Conservation (phyloP, 2,329 filamentous ascomycete species). For the Cytospora piceae region DNA sequence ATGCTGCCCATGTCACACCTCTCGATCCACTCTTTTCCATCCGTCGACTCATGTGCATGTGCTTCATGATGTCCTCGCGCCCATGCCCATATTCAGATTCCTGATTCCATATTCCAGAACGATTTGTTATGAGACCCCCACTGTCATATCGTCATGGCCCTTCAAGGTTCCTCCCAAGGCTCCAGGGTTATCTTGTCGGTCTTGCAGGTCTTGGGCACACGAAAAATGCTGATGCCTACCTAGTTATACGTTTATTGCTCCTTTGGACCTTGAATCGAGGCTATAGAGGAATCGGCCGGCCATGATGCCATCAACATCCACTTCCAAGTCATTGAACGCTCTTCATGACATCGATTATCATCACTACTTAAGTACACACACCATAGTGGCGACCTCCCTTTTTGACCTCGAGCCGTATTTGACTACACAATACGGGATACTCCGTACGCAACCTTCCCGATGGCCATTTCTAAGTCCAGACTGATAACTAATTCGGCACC, state of each 20-base stretch:
- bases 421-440: no score
- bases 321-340: background rate
- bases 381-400: no score
- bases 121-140: slow-evolving; percentile 24
- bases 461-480: background rate
- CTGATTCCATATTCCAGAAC: slow-evolving; percentile 24
- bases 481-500: background rate
- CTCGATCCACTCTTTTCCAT: background rate
- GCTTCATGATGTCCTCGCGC: no score
- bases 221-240: background rate
- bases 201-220: background rate
- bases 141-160: background rate
- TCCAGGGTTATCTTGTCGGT: background rate
- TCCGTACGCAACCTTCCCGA: background rate
- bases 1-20: background rate
- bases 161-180: background rate
- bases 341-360: background rate
- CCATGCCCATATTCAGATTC: background rate
- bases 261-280: background rate
- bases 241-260: background rate
- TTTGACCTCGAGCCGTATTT: no score
- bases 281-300: background rate
- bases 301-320: slow-evolving; percentile 1
- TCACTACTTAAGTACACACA: no score
- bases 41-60: background rate